phyloP scores from a whole-genome alignment of 305 asterid species.

The Salvia sclarea region DNA sequence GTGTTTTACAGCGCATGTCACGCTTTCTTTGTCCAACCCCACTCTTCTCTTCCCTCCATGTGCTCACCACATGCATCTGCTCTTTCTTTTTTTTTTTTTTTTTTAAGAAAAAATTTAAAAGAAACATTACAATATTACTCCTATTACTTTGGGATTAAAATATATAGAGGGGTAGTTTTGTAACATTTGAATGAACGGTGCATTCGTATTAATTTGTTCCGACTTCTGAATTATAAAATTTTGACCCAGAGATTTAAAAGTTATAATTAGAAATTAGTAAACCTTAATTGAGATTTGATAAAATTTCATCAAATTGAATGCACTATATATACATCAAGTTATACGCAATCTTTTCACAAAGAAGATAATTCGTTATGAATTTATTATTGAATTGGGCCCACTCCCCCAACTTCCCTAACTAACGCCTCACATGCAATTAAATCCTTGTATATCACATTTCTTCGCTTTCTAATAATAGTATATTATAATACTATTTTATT shows the following conservation, averaged over 20 bases:
- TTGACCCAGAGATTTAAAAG: too few species aligned
- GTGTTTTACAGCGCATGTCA: slow-evolving; percentile 30
- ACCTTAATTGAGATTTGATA: too few species aligned
- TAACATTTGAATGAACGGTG: too few species aligned
- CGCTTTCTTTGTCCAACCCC: slow-evolving; percentile 28
- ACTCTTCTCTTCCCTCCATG: slow-evolving; percentile 19
- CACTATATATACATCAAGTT: too few species aligned
- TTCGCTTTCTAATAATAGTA: background rate
- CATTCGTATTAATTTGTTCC: too few species aligned
- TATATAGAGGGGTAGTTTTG: too few species aligned
- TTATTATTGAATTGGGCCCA: slow-evolving; percentile 31
- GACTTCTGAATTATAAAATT: too few species aligned
- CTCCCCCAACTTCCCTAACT: slow-evolving; percentile 41
- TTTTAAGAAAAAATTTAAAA: too few species aligned
- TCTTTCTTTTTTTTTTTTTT: background rate
- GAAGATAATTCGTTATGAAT: slow-evolving; percentile 10
- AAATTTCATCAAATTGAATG: too few species aligned
- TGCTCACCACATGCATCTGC: slow-evolving; percentile 30
- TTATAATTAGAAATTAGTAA: too few species aligned
- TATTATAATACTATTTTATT: background rate
- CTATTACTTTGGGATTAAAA: background rate
- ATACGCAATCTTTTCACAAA: too few species aligned
- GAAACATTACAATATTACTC: too few species aligned
- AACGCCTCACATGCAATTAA: slow-evolving; percentile 35
- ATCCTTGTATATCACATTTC: slow-evolving; percentile 14